A percentile compares a stretch with the other conserved stretches of the same genome.
Evolutionary conservation across 2,329 filamentous ascomycete species (phyloP).

Genomic region (Penicillium sp.): DNA sequence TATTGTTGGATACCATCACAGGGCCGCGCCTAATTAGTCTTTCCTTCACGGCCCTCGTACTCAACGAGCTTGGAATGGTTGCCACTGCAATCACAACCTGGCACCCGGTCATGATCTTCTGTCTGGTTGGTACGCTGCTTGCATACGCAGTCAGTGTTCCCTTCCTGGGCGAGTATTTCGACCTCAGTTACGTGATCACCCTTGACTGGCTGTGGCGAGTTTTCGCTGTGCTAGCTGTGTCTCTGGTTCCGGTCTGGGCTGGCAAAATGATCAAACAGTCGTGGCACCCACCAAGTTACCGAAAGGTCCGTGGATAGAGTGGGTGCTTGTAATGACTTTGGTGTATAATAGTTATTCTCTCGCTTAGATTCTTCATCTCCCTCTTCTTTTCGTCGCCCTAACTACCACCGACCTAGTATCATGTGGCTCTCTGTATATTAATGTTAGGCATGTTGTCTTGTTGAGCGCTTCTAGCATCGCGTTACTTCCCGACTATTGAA

Average conservation of each 20-base stretch:
- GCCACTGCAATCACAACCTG: constrained; percentile 95
- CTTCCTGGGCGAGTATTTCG: constrained; percentile 86
- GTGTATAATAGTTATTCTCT: constrained; percentile 5
- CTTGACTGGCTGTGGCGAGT: constrained; percentile 88
- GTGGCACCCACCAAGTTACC: constrained; percentile 88
- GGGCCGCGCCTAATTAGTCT: constrained; percentile 76
- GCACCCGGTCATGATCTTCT: constrained; percentile 88
- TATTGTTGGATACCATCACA: constrained; percentile 73
- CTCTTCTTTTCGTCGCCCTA: neutral
- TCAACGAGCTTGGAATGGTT: constrained; percentile 97
- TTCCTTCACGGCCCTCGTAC: constrained; percentile 83
- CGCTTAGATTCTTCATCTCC: neutral
- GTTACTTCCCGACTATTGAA: neutral
- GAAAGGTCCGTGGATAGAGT: constrained; percentile 67
- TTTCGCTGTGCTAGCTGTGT: constrained; percentile 72
- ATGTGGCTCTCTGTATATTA: neutral
- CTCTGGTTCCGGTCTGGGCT: constrained; percentile 80
- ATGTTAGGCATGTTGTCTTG: neutral
- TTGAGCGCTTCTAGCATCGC: neutral
- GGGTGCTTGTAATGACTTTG: neutral
- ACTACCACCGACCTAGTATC: neutral
- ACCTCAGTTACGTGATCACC: constrained; percentile 74
- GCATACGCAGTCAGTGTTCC: constrained; percentile 81
- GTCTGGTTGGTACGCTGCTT: constrained; percentile 75
- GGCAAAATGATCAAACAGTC: constrained; percentile 80